These are phyloP conservation scores for Vigna angularis DNA, from an alignment of 306 rosid species.

Conservation along the genomic window DNA sequence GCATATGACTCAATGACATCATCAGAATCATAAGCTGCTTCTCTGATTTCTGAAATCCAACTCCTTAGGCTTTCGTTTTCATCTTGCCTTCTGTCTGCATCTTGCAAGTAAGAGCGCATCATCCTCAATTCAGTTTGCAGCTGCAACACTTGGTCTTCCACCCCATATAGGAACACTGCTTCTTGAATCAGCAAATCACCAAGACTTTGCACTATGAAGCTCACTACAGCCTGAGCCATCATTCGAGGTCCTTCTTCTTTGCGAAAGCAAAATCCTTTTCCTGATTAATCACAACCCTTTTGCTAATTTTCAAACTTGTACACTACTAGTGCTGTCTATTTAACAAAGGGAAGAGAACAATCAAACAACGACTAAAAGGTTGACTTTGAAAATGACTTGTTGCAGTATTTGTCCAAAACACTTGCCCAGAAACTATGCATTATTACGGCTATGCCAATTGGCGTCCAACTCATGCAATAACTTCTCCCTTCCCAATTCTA, in stretches of 20 bases:
- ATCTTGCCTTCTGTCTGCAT: slow-evolving; percentile 59
- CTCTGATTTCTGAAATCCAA: slow-evolving; percentile 64
- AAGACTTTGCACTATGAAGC: slow-evolving; percentile 45
- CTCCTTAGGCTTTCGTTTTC: slow-evolving; percentile 38
- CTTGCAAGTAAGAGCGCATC: slow-evolving; percentile 56
- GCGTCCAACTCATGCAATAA: background rate
- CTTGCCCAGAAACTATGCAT: background rate
- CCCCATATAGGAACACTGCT: slow-evolving; percentile 48
- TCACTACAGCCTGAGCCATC: slow-evolving; percentile 55
- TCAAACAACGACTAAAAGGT: background rate
- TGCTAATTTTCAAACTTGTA: slow-evolving; percentile 17
- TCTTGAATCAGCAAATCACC: slow-evolving; percentile 49
- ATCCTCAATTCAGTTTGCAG: slow-evolving; percentile 48
- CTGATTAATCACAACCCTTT: slow-evolving; percentile 31
- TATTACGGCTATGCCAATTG: background rate
- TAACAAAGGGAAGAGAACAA: background rate
- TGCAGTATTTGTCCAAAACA: background rate
- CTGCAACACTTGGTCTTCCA: slow-evolving; percentile 45
- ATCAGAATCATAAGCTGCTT: slow-evolving; percentile 62
- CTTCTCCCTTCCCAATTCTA: background rate
- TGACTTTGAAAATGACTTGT: slow-evolving; percentile 39
- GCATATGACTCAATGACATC: slow-evolving; percentile 54
- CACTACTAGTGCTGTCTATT: slow-evolving; percentile 13
- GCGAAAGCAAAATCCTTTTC: background rate
- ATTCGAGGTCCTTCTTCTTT: slow-evolving; percentile 19